Evolutionary conservation across 331 rosid genomes (phyloP), one percentile per base, ranked within the genome.

Genomic region (Dryas integrifolia): DNA sequence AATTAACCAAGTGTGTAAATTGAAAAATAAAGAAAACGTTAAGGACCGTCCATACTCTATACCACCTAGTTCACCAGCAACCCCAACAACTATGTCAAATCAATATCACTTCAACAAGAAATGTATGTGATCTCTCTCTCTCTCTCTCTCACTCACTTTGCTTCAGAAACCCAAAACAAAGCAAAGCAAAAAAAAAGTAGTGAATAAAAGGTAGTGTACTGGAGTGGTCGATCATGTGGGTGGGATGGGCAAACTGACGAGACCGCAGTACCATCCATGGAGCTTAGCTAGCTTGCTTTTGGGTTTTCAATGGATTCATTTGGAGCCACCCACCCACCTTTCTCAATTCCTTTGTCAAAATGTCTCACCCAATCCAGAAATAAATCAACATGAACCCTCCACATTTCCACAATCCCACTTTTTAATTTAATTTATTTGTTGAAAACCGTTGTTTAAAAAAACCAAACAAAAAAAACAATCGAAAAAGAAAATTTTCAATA

Each of bases 21-120:
- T 21, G 21, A 21, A 21, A 21, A 21, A 21, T 21, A 21, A 21
- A 21, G 21, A 21, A 21, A 21, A 21, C 21, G 21, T 0, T 21
- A 21, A 21, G 21, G 21, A 21, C 21, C 21, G 21, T 21, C 21
- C 21, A 21, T 21, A 21, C 35, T 67, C 60, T 41, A 14, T 44
- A 72, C 82, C 84, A 76, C 76, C 76, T 64, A 76, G 72, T 74
- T 65, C 40, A 72, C 73, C 40, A 58, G 84, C 82, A 83, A 65
- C 41, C 56, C 81, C 83, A 67, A 76, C 81, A 48, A 70, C 7
- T 70, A 74, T 75, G 79, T 89, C 92, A 86, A 75, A 85, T 85
- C 95, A 89, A 21, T 71, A 72, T 85, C 91, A 74, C 77, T 78
- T 82, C 79, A 4, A 1, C 65, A 16, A 50, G 14, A 70, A 56